These are phyloP conservation scores for Acrasis kona DNA, from an alignment of 78 protist genomes.

Conservation along the genomic window DNA sequence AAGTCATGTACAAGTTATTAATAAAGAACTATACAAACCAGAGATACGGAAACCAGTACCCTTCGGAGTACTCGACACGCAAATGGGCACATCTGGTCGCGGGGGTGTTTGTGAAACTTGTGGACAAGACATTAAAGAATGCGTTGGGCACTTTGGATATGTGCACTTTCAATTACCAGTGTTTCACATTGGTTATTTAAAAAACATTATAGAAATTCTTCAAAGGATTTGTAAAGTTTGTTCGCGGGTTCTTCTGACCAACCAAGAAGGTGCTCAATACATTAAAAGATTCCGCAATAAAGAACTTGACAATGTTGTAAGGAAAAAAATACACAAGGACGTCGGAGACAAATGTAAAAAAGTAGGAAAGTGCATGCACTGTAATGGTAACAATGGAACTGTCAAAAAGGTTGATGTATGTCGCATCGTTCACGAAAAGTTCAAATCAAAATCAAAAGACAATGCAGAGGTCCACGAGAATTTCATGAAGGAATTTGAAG, in stretches of 20 bases:
- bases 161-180: slow-evolving; percentile 87
- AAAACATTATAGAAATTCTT: slow-evolving; percentile 50
- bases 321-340: slow-evolving; percentile 9
- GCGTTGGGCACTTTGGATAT: slow-evolving; percentile 95
- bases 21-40: neutral
- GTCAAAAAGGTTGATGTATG: slow-evolving; percentile 61
- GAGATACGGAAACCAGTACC: neutral
- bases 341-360: slow-evolving; percentile 10
- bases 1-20: neutral
- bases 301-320: slow-evolving; percentile 3
- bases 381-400: slow-evolving; percentile 73
- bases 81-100: slow-evolving; percentile 31
- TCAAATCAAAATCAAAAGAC: slow-evolving; percentile 5
- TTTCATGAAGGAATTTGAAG: neutral
- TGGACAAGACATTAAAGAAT: slow-evolving; percentile 47
- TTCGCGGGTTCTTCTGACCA: slow-evolving; percentile 45
- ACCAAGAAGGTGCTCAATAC: neutral
- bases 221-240: slow-evolving; percentile 82
- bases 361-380: slow-evolving; percentile 65
- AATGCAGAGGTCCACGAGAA: neutral
- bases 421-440: slow-evolving; percentile 65
- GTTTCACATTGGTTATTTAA: slow-evolving; percentile 91
- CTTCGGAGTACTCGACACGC: neutral
- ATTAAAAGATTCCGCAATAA: neutral
- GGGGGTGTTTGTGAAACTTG: slow-evolving; percentile 48